Base-by-base conservation (phyloP, 202 grass and related monocot species). In the Cymbopogon flexuosus region DNA sequence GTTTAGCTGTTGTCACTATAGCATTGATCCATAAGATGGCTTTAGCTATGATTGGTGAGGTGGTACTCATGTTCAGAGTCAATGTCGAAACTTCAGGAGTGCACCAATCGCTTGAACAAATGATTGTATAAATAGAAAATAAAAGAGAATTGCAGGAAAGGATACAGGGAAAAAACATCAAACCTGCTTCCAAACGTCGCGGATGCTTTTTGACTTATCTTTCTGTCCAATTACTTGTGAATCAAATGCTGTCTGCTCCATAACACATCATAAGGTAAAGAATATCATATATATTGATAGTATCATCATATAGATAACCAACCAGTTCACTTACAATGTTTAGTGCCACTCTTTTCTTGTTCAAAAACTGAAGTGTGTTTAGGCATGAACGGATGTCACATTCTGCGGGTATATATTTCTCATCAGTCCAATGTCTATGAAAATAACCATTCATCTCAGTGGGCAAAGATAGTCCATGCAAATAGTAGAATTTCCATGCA, bases 341-440 rank as follows among this genome's bases (percentile, higher is more conserved):
- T 62, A 97, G 83, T 57, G 84, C 70, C 56, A 87, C 88, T 11
- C 67, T 79, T 82, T 94, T 97, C 86, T 97, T 97, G 89, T 93
- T 85, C 71, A 97, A 78, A 91, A 97, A 97, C 46, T 97, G 92
- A 81, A 97, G 95, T 40, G 95, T 97, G 86, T 97, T 94, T 81
- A 97, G 79, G 68, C 92, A 94, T 86, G 92, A 94, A 64, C 95
- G 88, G 35, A 97, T 94, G 70, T 97, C 95, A 83, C 92, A 97
- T 86, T 97, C 92, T 94, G 90, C 89, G 90, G 42, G 66, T 51
- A 74, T 56, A 37, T 73, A 37, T 81, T 85, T 69, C 30, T 87
- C 58, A 69, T 85, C 72, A 73, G 73, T 81, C 68, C 63, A 76
- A 39, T 34, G 1, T 80, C 35, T 70, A 84, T 60, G 24, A 79